Conservation (phyloP, 75 land plant genomes). For the Chamaecyparis obtusa region DNA sequence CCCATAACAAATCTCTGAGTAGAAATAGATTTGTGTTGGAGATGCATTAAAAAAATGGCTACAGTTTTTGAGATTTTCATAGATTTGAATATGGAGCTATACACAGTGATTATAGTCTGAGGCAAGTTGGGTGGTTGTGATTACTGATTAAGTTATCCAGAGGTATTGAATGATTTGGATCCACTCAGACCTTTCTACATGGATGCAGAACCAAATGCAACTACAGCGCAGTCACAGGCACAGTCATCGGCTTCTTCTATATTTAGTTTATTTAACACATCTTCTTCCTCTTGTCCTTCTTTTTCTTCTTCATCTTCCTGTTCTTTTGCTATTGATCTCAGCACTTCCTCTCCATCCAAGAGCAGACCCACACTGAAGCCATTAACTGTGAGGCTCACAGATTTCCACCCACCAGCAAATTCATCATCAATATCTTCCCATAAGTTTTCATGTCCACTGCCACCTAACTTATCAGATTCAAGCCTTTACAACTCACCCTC, state of each 20-base stretch:
- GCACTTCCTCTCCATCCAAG: neutral
- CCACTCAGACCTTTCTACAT: slow-evolving; percentile 4
- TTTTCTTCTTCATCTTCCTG: neutral
- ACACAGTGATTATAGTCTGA: neutral
- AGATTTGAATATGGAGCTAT: neutral
- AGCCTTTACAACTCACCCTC: slow-evolving; percentile 60
- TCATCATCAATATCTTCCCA: slow-evolving; percentile 2
- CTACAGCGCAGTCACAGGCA: slow-evolving; percentile 1
- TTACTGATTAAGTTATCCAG: neutral
- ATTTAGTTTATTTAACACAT: neutral
- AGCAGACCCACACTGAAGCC: slow-evolving; percentile 9
- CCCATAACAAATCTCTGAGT: neutral
- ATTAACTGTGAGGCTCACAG: slow-evolving; percentile 12
- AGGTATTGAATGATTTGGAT: neutral
- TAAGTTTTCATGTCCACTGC: slow-evolving; percentile 8
- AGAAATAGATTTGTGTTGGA: neutral
- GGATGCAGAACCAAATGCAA: neutral
- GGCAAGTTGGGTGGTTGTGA: neutral
- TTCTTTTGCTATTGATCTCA: neutral
- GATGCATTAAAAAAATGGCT: neutral
- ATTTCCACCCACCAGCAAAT: slow-evolving; percentile 21
- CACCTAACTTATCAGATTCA: slow-evolving; percentile 14
- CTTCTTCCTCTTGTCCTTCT: neutral
- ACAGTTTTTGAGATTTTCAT: neutral
- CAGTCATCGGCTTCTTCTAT: slow-evolving; percentile 2